These are phyloP conservation scores for Geotrichum klebahnii DNA, from an alignment of 1,139 yeast species.

Conservation along the genomic window DNA sequence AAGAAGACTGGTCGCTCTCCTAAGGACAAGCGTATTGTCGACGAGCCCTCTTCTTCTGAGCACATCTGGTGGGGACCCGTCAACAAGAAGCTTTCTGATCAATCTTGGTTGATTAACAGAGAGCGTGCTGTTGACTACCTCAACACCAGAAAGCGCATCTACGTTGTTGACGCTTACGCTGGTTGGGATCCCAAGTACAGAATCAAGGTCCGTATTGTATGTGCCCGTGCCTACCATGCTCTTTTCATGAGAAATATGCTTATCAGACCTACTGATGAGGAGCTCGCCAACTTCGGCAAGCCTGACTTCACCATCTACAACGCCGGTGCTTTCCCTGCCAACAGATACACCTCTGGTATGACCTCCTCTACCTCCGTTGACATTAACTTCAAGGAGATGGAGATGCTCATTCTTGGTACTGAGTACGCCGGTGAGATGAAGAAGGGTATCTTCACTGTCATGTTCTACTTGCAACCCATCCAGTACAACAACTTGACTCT, in stretches of 20 bases:
- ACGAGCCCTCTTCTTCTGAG: conserved; percentile 77
- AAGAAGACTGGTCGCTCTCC: conserved; percentile 97
- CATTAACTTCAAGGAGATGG: conserved; percentile 95
- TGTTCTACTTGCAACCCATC: conserved; percentile 98
- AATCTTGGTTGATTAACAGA: conserved; percentile 92
- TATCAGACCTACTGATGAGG: conserved; percentile 90
- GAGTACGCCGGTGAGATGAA: conserved; percentile 99
- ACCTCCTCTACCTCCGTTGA: conserved; percentile 93
- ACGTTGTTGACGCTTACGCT: conserved; percentile 93
- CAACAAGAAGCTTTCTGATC: conserved; percentile 88
- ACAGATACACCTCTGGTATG: conserved; percentile 95
- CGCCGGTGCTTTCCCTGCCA: conserved; percentile 99
- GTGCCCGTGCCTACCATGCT: conserved; percentile 98
- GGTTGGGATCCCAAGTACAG: conserved; percentile 99
- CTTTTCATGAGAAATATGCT: conserved; percentile 97
- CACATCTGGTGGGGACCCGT: conserved; percentile 99
- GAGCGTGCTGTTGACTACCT: conserved; percentile 96
- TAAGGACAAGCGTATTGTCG: conserved; percentile 95
- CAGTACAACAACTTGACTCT: conserved; percentile 86
- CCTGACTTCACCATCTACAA: conserved; percentile 98
- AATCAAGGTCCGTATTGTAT: conserved; percentile 91
- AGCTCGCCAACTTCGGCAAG: conserved; percentile 84
- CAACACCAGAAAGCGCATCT: conserved; percentile 91
- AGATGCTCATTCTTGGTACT: conserved; percentile 96
- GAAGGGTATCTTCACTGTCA: conserved; percentile 97